Conservation (phyloP, 371 early-diverging fungal genomes). For the Cokeromyces recurvatus region DNA sequence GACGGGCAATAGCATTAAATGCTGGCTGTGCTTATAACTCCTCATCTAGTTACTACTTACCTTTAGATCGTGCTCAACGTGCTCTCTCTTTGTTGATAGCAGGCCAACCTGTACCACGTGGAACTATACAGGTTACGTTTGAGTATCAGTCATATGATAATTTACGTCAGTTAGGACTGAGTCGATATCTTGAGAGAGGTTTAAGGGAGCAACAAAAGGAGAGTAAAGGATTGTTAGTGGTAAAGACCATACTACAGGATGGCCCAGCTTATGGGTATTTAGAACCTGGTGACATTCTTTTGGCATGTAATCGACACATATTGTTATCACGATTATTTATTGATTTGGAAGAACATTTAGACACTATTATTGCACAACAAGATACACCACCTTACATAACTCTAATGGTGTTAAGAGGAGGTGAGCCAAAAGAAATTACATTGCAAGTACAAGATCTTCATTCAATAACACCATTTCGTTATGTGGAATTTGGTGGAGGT, state of each 20-base stretch:
- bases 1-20: constrained; percentile 65
- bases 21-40: constrained; percentile 60
- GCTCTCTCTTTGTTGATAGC: constrained; percentile 58
- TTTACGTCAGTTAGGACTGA: constrained; percentile 54
- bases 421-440: constrained; percentile 40
- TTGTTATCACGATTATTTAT: constrained; percentile 60
- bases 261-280: constrained; percentile 64
- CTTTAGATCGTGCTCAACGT: constrained; percentile 64
- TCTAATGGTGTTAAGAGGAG: constrained; percentile 69
- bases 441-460: constrained; percentile 78
- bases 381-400: constrained; percentile 35
- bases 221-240: constrained; percentile 67
- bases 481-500: constrained; percentile 84
- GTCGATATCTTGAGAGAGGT: constrained; percentile 49
- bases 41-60: constrained; percentile 59
- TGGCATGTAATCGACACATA: constrained; percentile 56
- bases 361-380: constrained; percentile 59
- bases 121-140: constrained; percentile 73
- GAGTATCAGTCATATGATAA: constrained; percentile 61
- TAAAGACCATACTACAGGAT: constrained; percentile 60
- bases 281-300: constrained; percentile 72
- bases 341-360: constrained; percentile 60
- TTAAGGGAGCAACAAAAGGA: constrained; percentile 50
- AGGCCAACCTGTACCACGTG: constrained; percentile 60
- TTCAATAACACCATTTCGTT: constrained; percentile 62